Conservation (phyloP, 2,329 filamentous ascomycete species). For the Beauveria brongniartii region DNA sequence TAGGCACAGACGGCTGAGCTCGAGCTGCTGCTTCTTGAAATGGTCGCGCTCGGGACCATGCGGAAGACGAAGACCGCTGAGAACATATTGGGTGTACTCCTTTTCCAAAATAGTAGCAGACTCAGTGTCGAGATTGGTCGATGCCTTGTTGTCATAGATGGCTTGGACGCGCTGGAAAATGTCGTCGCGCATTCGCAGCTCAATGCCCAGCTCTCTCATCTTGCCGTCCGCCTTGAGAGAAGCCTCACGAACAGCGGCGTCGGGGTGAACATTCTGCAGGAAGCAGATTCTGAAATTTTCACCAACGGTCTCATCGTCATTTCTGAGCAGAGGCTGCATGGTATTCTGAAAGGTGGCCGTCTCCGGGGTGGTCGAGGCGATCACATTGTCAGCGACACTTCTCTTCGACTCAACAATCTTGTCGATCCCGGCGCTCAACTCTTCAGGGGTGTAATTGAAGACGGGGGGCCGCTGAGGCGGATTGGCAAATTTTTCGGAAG, state of each 20-base stretch:
- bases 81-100: constrained; percentile 68
- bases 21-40: constrained; percentile 82
- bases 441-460: constrained; percentile 66
- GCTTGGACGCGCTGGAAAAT: constrained; percentile 61
- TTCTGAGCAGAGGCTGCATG: constrained; percentile 59
- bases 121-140: constrained; percentile 55
- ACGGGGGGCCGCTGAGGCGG: constrained; percentile 71
- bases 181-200: constrained; percentile 74
- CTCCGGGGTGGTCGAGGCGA: constrained; percentile 47
- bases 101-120: constrained; percentile 66
- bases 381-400: constrained; percentile 57
- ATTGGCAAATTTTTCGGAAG: constrained; percentile 57
- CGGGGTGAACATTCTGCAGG: constrained; percentile 69
- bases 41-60: constrained; percentile 63
- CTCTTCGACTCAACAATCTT: constrained; percentile 56
- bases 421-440: constrained; percentile 60
- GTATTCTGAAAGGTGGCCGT: constrained; percentile 48
- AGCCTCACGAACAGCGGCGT: constrained; percentile 62
- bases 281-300: constrained; percentile 63
- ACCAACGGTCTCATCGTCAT: constrained; percentile 58
- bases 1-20: constrained; percentile 65
- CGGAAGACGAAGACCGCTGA: constrained; percentile 66
- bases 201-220: constrained; percentile 69
- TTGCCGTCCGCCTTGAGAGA: constrained; percentile 69
- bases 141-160: constrained; percentile 43